Evolutionary conservation across 768 basidiomycete genomes (phyloP), one percentile per base, ranked within the genome.

Genomic region (Kwoniella shandongensis): DNA sequence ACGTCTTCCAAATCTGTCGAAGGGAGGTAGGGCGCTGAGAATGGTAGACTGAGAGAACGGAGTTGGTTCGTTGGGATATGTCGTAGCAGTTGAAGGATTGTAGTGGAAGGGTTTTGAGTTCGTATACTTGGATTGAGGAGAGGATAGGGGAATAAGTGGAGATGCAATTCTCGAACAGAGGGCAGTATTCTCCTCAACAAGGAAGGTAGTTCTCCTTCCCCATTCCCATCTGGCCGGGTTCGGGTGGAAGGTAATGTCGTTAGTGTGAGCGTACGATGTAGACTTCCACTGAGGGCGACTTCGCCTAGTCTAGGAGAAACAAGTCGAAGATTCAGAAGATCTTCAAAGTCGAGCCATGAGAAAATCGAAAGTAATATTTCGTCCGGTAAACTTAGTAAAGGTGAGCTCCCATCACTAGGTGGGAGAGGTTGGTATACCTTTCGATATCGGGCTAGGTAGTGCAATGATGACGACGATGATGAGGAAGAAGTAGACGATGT

Each of bases 91-190:
- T 18, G 41, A 0, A 45, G 25, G 17, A 62, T 44, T 15, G 29
- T 38, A 6, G 41, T 17, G 5, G 60, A 23, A n/a, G 61, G 62
- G 23, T 47, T 63, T 10, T 59, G 35, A 2, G 40, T 23, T 13
- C 50, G n/a, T 20, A 30, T 46, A 25, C 20, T 26, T 12, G 26
- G 20, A 39, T 10, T 12, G 4, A 12, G 8, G 39, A 30, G 41
- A 11, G 61, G 69, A 30, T 62, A 61, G 0, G 66, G 69, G 59
- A 66, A 64, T 25, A 67, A 59, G 36, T 70, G 63, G 1, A 71
- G 40, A 20, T 59, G 54, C 4, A 71, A 54, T 29, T 62, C 44
- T 17, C 49, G 50, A 12, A 68, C 50, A n/a, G 44, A 26, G 17
- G 59, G 61, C 15, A 71, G 39, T 30, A 70, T 47, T 15, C 52